Conservation (phyloP, 352 stramenopile genomes). For the Phytophthora pinifolia region DNA sequence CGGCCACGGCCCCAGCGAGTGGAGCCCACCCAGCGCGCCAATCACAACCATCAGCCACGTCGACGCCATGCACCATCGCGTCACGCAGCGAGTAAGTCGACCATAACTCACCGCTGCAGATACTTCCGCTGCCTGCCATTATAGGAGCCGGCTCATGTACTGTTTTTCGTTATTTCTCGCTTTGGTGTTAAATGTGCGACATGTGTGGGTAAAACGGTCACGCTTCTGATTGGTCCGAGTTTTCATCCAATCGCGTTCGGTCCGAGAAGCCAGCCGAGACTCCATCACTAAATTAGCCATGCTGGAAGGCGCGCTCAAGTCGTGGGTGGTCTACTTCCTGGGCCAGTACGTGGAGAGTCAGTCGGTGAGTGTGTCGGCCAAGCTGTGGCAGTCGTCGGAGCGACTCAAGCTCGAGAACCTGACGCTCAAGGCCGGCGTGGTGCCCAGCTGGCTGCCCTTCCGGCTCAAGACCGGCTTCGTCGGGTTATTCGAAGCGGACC, state of each 20-base stretch:
- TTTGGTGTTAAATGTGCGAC: no score
- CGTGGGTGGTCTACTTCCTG: slow-evolving; percentile 84
- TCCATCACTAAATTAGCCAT: slow-evolving; percentile 45
- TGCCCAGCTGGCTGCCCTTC: slow-evolving; percentile 84
- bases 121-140: no score
- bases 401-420: slow-evolving; percentile 87
- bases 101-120: background rate
- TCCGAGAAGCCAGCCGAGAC: slow-evolving; percentile 21
- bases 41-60: slow-evolving; percentile 46
- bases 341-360: slow-evolving; percentile 89
- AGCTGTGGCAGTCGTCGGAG: slow-evolving; percentile 88
- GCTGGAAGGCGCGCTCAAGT: slow-evolving; percentile 88
- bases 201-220: no score
- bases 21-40: slow-evolving; percentile 53
- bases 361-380: slow-evolving; percentile 82
- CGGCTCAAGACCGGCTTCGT: slow-evolving; percentile 87
- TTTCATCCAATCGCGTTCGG: slow-evolving; percentile 26
- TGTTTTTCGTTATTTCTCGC: no score
- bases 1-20: slow-evolving; percentile 50
- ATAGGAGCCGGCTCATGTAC: no score
- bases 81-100: slow-evolving; percentile 10
- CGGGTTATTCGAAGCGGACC: slow-evolving; percentile 79
- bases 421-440: slow-evolving; percentile 79
- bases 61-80: slow-evolving; percentile 26
- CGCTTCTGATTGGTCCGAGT: background rate